Base-by-base conservation (phyloP, 2,329 filamentous ascomycete species). In the Aspergillus alliaceus region DNA sequence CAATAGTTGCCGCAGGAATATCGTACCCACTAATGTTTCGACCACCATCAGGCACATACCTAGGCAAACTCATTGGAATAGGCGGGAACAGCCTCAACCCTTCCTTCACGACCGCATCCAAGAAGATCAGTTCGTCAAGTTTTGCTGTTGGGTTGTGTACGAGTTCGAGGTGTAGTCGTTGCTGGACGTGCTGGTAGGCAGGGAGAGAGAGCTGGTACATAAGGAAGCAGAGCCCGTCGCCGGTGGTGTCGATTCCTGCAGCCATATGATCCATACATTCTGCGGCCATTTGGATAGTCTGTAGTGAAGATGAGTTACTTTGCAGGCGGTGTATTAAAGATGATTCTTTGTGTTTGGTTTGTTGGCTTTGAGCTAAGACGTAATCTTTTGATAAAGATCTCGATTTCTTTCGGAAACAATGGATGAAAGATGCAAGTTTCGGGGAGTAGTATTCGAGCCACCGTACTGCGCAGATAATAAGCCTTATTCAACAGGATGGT, bases 231-330 rank as follows among this genome's bases (percentile, higher is more conserved):
- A 90, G 76, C 0, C 80, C 86, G 62, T 90, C 87, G 15, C 87
- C 86, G 0, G 87, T 90, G 0, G 88, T 90, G 64, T 90, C 87
- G 58, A 90, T 89, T 0, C 87, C 88, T 0, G 87, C 87, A 0
- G 83, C 85, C 84, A 90, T 86, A 69, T 90, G 87, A 64, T 90
- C 87, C 56, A 88, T 81, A 64, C 85, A 88, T 71, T 90, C 88
- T 20, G 87, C 86, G 0, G 86, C 86, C 60, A 84, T 81, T 64
- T 86, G 81, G 3, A 84, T 72, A n/a, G n/a, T n/a, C n/a, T n/a
- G n/a, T n/a, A n/a, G n/a, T n/a, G n/a, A n/a, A n/a, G n/a, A n/a
- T n/a, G n/a, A n/a, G n/a, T n/a, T n/a, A n/a, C n/a, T n/a, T n/a
- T n/a, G n/a, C n/a, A n/a, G n/a, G n/a, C n/a, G n/a, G n/a, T n/a